These are phyloP conservation scores for Penicillium pulvis DNA, from an alignment of 495 filamentous ascomycete genomes.

Conservation along the genomic window DNA sequence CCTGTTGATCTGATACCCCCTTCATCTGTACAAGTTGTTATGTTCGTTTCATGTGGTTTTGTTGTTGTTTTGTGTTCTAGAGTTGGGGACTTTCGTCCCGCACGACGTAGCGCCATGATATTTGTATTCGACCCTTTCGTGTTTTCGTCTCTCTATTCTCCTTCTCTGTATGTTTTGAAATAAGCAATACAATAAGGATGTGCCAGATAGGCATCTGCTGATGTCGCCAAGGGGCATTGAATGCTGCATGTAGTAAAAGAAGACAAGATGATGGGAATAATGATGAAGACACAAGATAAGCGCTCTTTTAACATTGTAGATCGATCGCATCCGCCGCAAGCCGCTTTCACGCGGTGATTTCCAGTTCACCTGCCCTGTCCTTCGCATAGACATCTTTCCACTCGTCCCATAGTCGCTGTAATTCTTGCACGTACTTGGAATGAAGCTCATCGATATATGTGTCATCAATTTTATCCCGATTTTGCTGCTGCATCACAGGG, in stretches of 20 bases:
- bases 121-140: background rate
- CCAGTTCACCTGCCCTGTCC: slow-evolving; percentile 70
- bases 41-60: slow-evolving; percentile 4
- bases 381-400: slow-evolving; percentile 86
- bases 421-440: slow-evolving; percentile 71
- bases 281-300: background rate
- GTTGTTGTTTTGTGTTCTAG: background rate
- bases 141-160: background rate
- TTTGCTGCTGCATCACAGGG: slow-evolving; percentile 59
- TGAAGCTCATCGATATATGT: slow-evolving; percentile 81
- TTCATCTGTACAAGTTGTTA: slow-evolving; percentile 21
- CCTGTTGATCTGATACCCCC: slow-evolving; percentile 34
- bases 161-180: background rate
- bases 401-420: slow-evolving; percentile 79
- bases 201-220: background rate
- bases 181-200: background rate
- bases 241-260: background rate
- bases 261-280: background rate
- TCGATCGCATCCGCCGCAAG: background rate
- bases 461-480: slow-evolving; percentile 58
- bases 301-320: slow-evolving; percentile 4
- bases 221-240: background rate
- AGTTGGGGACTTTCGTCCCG: background rate
- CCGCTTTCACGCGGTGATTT: slow-evolving; percentile 65
- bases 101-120: background rate